phyloP scores from a whole-genome alignment of 2,329 filamentous ascomycete species.

The Colletotrichum orbiculare region DNA sequence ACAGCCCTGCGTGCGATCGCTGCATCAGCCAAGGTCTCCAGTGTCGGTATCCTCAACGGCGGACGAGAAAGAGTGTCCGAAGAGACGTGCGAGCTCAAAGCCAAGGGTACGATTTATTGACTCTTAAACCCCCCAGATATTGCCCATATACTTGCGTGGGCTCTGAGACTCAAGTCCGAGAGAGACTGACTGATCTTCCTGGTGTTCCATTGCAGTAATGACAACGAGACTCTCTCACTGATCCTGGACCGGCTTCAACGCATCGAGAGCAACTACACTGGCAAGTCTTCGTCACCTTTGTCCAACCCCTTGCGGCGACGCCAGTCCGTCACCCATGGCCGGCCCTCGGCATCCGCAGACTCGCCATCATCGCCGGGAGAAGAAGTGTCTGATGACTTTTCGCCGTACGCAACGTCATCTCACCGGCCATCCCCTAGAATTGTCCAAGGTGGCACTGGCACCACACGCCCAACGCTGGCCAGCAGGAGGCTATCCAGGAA shows the following conservation, averaged over 20 bases:
- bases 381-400: no score
- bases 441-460: no score
- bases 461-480: no score
- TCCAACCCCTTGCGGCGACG: no score
- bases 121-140: no score
- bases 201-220: background rate
- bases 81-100: conserved; percentile 30
- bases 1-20: conserved; percentile 43
- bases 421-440: no score
- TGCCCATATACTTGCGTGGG: no score
- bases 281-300: conserved; percentile 10
- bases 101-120: conserved; percentile 28
- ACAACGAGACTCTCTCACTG: conserved; percentile 38
- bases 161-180: background rate
- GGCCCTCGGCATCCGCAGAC: conserved; percentile 7
- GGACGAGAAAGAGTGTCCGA: conserved; percentile 39
- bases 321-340: no score
- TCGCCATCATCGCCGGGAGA: background rate
- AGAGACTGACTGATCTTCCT: conserved; percentile 2
- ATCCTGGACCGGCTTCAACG: conserved; percentile 45
- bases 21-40: conserved; percentile 41
- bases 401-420: no score
- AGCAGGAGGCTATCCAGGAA: background rate
- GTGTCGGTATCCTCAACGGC: conserved; percentile 43
- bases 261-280: conserved; percentile 38